Percentiles rank a stretch among this genome's conserved stretches.
Evolutionary conservation across 1,139 yeast genomes (phyloP).

Genomic region (Yamadazyma dendronema): DNA sequence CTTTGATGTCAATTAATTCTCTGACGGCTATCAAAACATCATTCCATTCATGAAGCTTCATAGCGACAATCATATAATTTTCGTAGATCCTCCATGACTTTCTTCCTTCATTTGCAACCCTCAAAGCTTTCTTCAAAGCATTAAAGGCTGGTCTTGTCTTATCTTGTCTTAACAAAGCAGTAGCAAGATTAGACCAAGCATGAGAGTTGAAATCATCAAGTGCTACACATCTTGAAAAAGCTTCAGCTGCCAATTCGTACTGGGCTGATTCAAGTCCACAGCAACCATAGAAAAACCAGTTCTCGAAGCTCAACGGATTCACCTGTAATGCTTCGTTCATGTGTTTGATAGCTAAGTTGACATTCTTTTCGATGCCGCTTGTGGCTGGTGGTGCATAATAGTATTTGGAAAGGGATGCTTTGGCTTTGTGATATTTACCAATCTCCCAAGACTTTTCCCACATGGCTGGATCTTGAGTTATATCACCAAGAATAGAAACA

Average conservation of each 20-base stretch:
- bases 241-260: conserved; percentile 83
- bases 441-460: conserved; percentile 91
- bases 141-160: conserved; percentile 76
- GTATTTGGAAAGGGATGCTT: conserved; percentile 75
- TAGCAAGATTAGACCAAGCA: conserved; percentile 94
- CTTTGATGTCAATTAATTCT: conserved; percentile 52
- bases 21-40: conserved; percentile 76
- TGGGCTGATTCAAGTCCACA: conserved; percentile 75
- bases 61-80: conserved; percentile 80
- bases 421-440: conserved; percentile 82
- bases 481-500: conserved; percentile 81
- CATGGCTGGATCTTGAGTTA: conserved; percentile 68
- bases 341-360: conserved; percentile 59
- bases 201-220: conserved; percentile 79
- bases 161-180: conserved; percentile 65
- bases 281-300: conserved; percentile 94
- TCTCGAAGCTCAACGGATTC: conserved; percentile 75
- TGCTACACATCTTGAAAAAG: conserved; percentile 88
- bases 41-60: conserved; percentile 78
- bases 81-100: conserved; percentile 91
- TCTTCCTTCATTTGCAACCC: conserved; percentile 61
- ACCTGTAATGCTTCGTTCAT: conserved; percentile 71
- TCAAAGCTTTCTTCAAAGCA: conserved; percentile 76
- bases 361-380: conserved; percentile 52
- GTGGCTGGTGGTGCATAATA: conserved; percentile 64